These are phyloP conservation scores for Lactifluus hygrophoroides DNA, from an alignment of 768 basidiomycete genomes.

Conservation along the genomic window DNA sequence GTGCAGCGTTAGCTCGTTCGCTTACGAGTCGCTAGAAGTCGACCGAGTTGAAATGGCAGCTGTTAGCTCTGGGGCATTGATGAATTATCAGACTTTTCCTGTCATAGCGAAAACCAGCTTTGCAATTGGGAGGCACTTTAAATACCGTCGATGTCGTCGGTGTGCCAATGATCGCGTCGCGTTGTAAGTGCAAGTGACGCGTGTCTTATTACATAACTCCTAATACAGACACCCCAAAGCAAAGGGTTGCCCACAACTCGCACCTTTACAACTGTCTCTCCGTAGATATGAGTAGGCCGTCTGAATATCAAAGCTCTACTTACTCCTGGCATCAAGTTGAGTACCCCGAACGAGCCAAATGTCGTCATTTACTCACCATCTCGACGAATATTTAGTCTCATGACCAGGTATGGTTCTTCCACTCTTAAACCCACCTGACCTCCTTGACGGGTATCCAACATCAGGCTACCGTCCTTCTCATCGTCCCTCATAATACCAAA, in stretches of 20 bases:
- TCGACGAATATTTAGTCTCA: slow-evolving; percentile 48
- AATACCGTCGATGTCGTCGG: too few relatives aligned
- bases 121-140: too few relatives aligned
- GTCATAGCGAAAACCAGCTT: too few relatives aligned
- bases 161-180: not conserved
- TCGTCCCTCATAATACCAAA: slow-evolving; percentile 62
- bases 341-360: slow-evolving; percentile 3
- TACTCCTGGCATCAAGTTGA: slow-evolving; percentile 87
- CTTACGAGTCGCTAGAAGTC: not conserved
- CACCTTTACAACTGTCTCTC: not conserved
- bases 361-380: slow-evolving; percentile 5
- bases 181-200: not conserved
- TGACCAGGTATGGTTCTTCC: slow-evolving; percentile 55
- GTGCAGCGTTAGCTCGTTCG: not conserved
- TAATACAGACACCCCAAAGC: not conserved
- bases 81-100: too few relatives aligned
- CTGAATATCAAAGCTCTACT: slow-evolving; percentile 26
- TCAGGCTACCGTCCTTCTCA: slow-evolving; percentile 68
- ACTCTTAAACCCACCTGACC: slow-evolving; percentile 1
- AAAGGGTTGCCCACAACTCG: not conserved
- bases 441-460: slow-evolving; percentile 20
- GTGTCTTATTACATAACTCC: slow-evolving; percentile 7
- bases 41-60: not conserved
- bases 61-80: too few relatives aligned
- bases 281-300: slow-evolving; percentile 2